Evolutionary conservation across 805 yeast species (phyloP).

Genomic region (Suhomyces sp.): DNA sequence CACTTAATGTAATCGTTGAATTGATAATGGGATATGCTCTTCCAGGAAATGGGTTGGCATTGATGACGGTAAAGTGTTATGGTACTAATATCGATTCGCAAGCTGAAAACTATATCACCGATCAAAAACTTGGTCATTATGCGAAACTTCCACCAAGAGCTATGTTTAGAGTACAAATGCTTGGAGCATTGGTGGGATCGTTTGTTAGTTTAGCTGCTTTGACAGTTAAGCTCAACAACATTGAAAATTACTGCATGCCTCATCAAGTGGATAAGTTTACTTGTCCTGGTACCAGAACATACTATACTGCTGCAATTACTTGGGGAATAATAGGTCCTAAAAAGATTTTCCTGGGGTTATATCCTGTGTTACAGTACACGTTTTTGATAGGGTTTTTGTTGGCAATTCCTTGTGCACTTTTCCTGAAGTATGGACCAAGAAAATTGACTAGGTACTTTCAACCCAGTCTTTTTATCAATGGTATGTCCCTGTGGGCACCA

Average conservation of each 20-base stretch:
- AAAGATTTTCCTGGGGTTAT: slow-evolving; percentile 30
- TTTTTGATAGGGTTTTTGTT: slow-evolving; percentile 33
- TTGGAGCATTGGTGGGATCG: slow-evolving; percentile 17
- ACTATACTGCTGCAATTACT: slow-evolving; percentile 32
- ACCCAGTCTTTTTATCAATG: slow-evolving; percentile 12
- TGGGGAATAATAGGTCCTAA: slow-evolving; percentile 64
- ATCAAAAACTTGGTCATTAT: slow-evolving; percentile 36
- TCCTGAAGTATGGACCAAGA: slow-evolving; percentile 14
- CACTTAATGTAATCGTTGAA: slow-evolving; percentile 53
- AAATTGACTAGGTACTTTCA: slow-evolving; percentile 16
- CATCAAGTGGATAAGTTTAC: slow-evolving; percentile 22
- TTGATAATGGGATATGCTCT: slow-evolving; percentile 55
- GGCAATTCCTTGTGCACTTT: slow-evolving; percentile 20
- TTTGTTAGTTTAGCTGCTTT: slow-evolving; percentile 20
- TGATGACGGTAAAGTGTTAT: slow-evolving; percentile 48
- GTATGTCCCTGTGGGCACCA: slow-evolving; percentile 10
- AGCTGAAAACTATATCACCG: slow-evolving; percentile 32
- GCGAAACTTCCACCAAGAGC: slow-evolving; percentile 23
- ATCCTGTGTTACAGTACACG: slow-evolving; percentile 31
- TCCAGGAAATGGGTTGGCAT: slow-evolving; percentile 54
- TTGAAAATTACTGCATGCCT: slow-evolving; percentile 19
- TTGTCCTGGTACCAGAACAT: slow-evolving; percentile 29
- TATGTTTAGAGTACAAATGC: slow-evolving; percentile 23
- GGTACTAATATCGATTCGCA: slow-evolving; percentile 31
- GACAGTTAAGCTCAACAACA: slow-evolving; percentile 15